A percentile compares a stretch with the other conserved stretches of the same genome.
Evolutionary conservation across 306 rosid genomes (phyloP).

Genomic region (Dalbergia oliveri): DNA sequence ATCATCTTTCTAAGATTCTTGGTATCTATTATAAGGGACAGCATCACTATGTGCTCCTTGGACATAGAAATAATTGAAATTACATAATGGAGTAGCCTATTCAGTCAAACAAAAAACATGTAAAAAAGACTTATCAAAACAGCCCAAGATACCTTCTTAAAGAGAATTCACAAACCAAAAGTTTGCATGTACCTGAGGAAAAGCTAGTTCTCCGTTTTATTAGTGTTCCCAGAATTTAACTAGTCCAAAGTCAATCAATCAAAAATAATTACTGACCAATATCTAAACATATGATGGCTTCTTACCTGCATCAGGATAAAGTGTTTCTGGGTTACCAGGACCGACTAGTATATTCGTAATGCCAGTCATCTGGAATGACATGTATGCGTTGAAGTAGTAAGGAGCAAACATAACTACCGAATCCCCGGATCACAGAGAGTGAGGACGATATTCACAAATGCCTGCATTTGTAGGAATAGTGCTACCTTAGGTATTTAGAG

Average conservation of each 20-base stretch:
- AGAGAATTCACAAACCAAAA: not conserved
- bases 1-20: conserved; percentile 14
- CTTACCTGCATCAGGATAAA: conserved; percentile 94
- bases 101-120: too few species aligned
- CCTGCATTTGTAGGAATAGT: conserved; percentile 60
- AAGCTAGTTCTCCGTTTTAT: conserved; percentile 12
- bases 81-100: not conserved
- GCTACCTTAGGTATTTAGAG: conserved; percentile 17
- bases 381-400: conserved; percentile 91
- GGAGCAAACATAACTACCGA: conserved; percentile 93
- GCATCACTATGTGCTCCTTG: conserved; percentile 7
- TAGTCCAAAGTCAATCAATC: not conserved
- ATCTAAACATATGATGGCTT: not conserved
- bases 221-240: not conserved
- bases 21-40: not conserved
- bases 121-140: too few species aligned
- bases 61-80: conserved; percentile 8
- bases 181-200: not conserved
- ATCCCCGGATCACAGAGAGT: conserved; percentile 89
- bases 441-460: conserved; percentile 93
- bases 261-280: too few species aligned
- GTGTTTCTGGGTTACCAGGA: conserved; percentile 77
- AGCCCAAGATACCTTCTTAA: not conserved
- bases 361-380: conserved; percentile 98
- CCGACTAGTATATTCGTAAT: conserved; percentile 86